These are phyloP conservation scores for Paracoccidioides brasiliensis DNA, from an alignment of 2,329 filamentous ascomycete species.

Conservation along the genomic window DNA sequence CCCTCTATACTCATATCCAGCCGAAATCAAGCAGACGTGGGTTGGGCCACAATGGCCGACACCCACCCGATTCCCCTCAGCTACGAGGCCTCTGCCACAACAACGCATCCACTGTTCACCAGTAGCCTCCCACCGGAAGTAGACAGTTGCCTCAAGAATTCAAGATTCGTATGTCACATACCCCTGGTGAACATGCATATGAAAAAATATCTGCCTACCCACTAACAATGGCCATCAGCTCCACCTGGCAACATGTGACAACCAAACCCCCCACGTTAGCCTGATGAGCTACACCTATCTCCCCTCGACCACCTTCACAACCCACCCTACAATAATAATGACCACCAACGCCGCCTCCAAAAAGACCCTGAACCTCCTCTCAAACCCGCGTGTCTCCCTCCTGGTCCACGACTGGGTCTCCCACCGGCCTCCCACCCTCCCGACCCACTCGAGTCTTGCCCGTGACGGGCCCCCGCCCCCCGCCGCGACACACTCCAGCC, in stretches of 20 bases:
- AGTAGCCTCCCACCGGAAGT: constrained; percentile 69
- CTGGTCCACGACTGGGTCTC: constrained; percentile 99
- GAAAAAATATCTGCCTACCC: constrained; percentile 3
- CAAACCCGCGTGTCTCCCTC: constrained; percentile 78
- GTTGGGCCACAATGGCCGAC: constrained; percentile 31
- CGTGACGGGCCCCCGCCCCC: constrained; percentile 51
- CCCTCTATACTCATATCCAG: too few species aligned
- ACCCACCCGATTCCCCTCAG: constrained; percentile 54
- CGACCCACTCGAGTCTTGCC: constrained; percentile 38
- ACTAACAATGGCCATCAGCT: constrained; percentile 44
- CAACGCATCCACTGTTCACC: constrained; percentile 57
- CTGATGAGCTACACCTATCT: constrained; percentile 99
- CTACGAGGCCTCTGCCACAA: constrained; percentile 61
- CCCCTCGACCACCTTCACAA: constrained; percentile 57
- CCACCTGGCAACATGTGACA: constrained; percentile 80
- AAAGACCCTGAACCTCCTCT: constrained; percentile 62
- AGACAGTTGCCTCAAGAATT: constrained; percentile 81
- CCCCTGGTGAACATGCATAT: constrained; percentile 6
- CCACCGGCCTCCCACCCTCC: constrained; percentile 68
- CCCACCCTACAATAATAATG: constrained; percentile 86
- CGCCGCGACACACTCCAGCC: constrained; percentile 52
- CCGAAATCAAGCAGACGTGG: background rate
- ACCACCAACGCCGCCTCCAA: constrained; percentile 66
- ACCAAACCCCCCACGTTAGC: constrained; percentile 77
- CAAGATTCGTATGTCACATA: constrained; percentile 61